Conservation (phyloP, 768 basidiomycete species). For the Auricularia cornea region DNA sequence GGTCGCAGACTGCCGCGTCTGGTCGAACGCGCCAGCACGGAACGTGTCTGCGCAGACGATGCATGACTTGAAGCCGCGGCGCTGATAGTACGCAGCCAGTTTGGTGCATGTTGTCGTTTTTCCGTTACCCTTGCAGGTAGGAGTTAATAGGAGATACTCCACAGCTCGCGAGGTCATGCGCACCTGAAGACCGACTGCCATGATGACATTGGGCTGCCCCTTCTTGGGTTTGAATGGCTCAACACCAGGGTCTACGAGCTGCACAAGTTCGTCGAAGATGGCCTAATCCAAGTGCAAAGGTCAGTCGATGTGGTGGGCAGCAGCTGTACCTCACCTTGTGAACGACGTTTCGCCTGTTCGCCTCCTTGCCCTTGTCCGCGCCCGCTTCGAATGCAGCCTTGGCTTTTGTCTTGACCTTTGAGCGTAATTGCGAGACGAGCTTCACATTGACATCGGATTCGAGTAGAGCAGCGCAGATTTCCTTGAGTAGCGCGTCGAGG, state of each 20-base stretch:
- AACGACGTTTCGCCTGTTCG: conserved; percentile 76
- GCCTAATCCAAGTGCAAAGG: conserved; percentile 40
- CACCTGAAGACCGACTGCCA: conserved; percentile 96
- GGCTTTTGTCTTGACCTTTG: conserved; percentile 86
- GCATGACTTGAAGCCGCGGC: conserved; percentile 91
- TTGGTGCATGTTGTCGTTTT: conserved; percentile 99
- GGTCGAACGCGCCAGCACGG: conserved; percentile 98
- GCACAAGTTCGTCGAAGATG: conserved; percentile 93
- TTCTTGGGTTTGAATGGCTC: conserved; percentile 97
- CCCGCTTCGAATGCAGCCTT: conserved; percentile 66
- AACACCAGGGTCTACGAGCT: conserved; percentile 89
- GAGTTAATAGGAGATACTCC: conserved; percentile 1
- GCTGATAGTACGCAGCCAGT: conserved; percentile 94
- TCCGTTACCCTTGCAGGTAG: conserved; percentile 71
- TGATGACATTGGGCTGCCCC: conserved; percentile 87
- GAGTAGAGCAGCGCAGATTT: conserved; percentile 86
- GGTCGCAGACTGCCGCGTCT: conserved; percentile 96
- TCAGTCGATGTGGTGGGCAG: background rate
- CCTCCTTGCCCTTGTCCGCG: conserved; percentile 66
- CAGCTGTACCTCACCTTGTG: conserved; percentile 60
- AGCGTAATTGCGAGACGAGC: conserved; percentile 76
- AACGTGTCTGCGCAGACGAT: conserved; percentile 99
- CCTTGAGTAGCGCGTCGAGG: conserved; percentile 88
- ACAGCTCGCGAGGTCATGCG: conserved; percentile 13
- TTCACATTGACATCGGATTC: conserved; percentile 99